phyloP scores from a whole-genome alignment of 2,329 filamentous ascomycete genomes.

The Diaporthe citriasiana region DNA sequence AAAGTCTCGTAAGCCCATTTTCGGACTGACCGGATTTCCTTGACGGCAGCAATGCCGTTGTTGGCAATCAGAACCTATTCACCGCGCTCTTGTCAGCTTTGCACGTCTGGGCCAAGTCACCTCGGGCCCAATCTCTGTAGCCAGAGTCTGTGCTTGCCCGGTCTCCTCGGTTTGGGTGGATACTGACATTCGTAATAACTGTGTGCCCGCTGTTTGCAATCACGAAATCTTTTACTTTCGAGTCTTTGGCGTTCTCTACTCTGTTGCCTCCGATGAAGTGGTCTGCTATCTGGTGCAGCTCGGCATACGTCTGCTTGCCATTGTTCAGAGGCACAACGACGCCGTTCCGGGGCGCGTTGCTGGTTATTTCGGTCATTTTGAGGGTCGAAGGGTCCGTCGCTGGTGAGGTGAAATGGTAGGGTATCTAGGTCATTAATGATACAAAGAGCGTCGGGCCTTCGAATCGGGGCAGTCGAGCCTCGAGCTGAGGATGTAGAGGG shows the following conservation, averaged over 20 bases:
- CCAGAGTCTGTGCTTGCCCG: neutral
- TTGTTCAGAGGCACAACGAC: slow-evolving; percentile 67
- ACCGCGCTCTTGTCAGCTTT: neutral
- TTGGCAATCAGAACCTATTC: slow-evolving; percentile 95
- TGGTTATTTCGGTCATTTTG: slow-evolving; percentile 64
- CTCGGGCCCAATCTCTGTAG: neutral
- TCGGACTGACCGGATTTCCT: slow-evolving; percentile 98
- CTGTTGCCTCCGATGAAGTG: slow-evolving; percentile 98
- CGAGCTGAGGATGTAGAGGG: slow-evolving; percentile 6
- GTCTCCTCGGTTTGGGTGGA: neutral
- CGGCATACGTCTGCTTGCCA: slow-evolving; percentile 77
- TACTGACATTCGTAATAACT: slow-evolving; percentile 94
- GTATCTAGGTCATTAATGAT: slow-evolving; percentile 49
- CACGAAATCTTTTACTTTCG: slow-evolving; percentile 97
- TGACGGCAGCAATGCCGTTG: slow-evolving; percentile 99
- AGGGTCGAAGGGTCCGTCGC: slow-evolving; percentile 44
- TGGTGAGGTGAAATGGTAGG: slow-evolving; percentile 21
- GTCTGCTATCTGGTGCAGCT: slow-evolving; percentile 85
- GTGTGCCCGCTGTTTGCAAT: slow-evolving; percentile 91
- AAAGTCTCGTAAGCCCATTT: slow-evolving; percentile 99
- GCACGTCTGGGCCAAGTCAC: neutral
- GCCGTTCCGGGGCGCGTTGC: slow-evolving; percentile 55
- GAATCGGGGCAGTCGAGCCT: slow-evolving; percentile 22
- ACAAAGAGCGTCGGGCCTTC: slow-evolving; percentile 18
- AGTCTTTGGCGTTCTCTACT: slow-evolving; percentile 83